These are phyloP conservation scores for Cryptococcus sp. DNA, from an alignment of 1,284 basidiomycete species.

Conservation along the genomic window DNA sequence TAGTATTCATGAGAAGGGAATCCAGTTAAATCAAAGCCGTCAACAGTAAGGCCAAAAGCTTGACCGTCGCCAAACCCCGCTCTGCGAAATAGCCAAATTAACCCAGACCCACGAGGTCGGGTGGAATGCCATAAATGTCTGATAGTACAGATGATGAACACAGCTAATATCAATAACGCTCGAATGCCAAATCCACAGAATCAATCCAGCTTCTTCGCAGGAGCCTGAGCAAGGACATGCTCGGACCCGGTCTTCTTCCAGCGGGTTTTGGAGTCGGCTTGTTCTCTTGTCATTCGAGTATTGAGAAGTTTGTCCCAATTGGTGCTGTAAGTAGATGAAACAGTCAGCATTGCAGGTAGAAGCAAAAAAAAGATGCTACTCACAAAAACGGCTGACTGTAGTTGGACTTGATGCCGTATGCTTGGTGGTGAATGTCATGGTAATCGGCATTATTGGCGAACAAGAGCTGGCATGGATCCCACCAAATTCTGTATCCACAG, in stretches of 20 bases:
- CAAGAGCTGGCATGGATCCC: constrained; percentile 83
- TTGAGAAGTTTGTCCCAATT: constrained; percentile 53
- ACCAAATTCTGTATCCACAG: constrained; percentile 87
- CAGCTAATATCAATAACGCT: background rate
- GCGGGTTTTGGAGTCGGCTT: constrained; percentile 40
- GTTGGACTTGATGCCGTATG: constrained; percentile 91
- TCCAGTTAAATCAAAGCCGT: too few species aligned
- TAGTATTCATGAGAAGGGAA: too few species aligned
- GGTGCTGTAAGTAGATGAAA: constrained; percentile 29
- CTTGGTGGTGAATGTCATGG: constrained; percentile 96
- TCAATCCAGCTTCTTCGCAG: constrained; percentile 21
- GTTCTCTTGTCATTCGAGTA: constrained; percentile 49
- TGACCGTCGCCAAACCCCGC: too few species aligned
- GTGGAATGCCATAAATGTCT: too few species aligned
- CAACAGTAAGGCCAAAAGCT: too few species aligned
- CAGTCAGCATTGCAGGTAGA: background rate
- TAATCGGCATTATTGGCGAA: constrained; percentile 96
- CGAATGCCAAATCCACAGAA: background rate
- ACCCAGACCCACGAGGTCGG: too few species aligned
- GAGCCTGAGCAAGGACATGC: constrained; percentile 9
- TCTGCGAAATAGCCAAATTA: too few species aligned
- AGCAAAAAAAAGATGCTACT: constrained; percentile 17
- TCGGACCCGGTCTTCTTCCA: constrained; percentile 22
- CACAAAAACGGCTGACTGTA: constrained; percentile 89
- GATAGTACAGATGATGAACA: too few species aligned